A percentile compares a stretch with the other conserved stretches of the same genome.
Evolutionary conservation across 1,284 basidiomycete genomes (phyloP).

Genomic region (Ceratobasidium sp.): DNA sequence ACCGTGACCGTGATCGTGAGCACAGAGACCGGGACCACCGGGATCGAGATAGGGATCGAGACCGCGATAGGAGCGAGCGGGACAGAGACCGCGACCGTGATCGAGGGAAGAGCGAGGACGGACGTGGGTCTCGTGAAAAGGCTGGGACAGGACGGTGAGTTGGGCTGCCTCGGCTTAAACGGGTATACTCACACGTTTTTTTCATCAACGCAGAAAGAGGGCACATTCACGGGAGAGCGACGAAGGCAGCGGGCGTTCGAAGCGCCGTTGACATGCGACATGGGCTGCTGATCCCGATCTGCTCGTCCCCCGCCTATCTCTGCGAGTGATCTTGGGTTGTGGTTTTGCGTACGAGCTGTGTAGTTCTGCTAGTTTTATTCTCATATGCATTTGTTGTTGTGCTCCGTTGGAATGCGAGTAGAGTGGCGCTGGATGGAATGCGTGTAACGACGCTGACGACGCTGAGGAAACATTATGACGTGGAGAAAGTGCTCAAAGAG

Average conservation of each 20-base stretch:
- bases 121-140: constrained; percentile 17
- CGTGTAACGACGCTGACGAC: neutral
- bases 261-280: constrained; percentile 23
- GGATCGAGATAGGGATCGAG: constrained; percentile 36
- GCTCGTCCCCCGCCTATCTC: neutral
- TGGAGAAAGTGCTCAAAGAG: no score
- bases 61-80: constrained; percentile 37
- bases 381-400: constrained; percentile 12
- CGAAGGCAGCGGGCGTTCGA: constrained; percentile 36
- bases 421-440: neutral
- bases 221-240: constrained; percentile 37
- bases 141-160: constrained; percentile 29
- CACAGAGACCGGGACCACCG: constrained; percentile 29
- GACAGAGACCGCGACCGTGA: constrained; percentile 40
- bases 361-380: constrained; percentile 18
- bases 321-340: neutral
- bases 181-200: constrained; percentile 9
- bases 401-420: constrained; percentile 20
- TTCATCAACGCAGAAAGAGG: constrained; percentile 21
- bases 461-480: neutral
- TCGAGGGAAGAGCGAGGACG: constrained; percentile 40
- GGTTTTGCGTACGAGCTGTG: neutral
- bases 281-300: neutral
- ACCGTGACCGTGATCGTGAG: constrained; percentile 42
- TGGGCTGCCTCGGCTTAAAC: neutral